Conservation (phyloP, 2,329 filamentous ascomycete genomes). For the Aspergillus sp. region DNA sequence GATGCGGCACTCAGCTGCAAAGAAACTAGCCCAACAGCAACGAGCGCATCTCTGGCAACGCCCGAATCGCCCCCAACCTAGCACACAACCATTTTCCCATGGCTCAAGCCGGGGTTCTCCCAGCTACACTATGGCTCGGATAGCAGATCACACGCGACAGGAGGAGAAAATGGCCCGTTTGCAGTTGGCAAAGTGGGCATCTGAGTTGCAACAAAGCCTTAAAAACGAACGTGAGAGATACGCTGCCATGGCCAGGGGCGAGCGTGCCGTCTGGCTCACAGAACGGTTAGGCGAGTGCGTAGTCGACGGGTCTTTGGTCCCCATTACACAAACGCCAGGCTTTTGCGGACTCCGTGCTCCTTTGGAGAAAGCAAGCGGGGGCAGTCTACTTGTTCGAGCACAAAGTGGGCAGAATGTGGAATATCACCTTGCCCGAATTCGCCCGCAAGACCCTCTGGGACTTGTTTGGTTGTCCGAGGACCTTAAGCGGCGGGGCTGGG, state of each 20-base stretch:
- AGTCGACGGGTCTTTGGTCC: conserved; percentile 64
- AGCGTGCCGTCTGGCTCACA: conserved; percentile 70
- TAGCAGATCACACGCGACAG: conserved; percentile 60
- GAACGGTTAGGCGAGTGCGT: conserved; percentile 68
- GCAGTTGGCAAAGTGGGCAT: conserved; percentile 79
- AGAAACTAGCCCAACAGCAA: conserved; percentile 77
- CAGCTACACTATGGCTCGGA: conserved; percentile 62
- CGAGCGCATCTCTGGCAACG: conserved; percentile 31
- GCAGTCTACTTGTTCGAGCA: conserved; percentile 25
- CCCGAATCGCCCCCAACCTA: not conserved
- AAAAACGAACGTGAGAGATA: conserved; percentile 72
- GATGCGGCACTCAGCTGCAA: conserved; percentile 78
- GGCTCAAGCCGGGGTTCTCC: conserved; percentile 34
- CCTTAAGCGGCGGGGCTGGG: conserved; percentile 64
- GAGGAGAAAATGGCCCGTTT: conserved; percentile 67
- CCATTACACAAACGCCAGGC: conserved; percentile 46
- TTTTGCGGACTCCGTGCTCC: conserved; percentile 29
- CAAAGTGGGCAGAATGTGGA: conserved; percentile 31
- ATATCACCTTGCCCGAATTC: conserved; percentile 42
- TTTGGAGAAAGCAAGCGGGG: conserved; percentile 27
- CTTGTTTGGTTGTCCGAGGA: conserved; percentile 70
- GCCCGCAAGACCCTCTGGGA: conserved; percentile 75
- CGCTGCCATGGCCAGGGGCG: conserved; percentile 61
- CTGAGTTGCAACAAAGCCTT: conserved; percentile 75
- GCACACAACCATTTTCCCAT: conserved; percentile 34